These are phyloP conservation scores for Tricholoma sp. DNA, from an alignment of 768 basidiomycete genomes.

Conservation along the genomic window DNA sequence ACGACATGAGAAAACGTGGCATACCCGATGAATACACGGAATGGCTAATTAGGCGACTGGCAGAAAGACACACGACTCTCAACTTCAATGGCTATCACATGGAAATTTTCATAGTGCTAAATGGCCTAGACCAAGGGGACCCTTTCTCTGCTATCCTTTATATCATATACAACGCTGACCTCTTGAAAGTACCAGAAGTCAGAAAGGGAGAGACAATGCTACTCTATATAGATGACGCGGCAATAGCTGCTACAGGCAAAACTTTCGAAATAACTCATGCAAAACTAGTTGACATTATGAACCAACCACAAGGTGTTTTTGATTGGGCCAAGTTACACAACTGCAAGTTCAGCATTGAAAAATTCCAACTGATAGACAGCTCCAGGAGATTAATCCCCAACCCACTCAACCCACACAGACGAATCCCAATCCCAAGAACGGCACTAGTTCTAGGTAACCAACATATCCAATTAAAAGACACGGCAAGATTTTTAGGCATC, in stretches of 20 bases:
- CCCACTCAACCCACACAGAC: constrained; percentile 1
- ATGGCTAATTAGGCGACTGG: neutral
- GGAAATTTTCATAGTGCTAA: no score
- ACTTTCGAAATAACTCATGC: neutral
- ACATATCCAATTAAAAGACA: no score
- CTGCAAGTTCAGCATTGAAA: no score
- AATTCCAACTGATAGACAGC: neutral
- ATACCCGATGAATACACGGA: no score
- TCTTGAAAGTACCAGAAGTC: neutral
- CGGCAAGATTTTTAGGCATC: no score
- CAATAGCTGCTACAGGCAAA: neutral
- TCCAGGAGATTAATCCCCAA: neutral
- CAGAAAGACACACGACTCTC: neutral
- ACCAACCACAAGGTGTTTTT: neutral
- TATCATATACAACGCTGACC: neutral
- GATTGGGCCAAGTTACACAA: neutral
- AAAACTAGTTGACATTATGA: no score
- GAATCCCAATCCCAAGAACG: neutral
- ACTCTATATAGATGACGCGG: neutral
- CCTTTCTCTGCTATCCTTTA: no score
- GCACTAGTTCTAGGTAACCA: neutral
- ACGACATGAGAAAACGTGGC: no score
- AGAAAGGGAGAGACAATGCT: neutral
- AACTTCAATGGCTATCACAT: neutral
- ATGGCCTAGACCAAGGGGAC: no score